Conservation (phyloP, 2,329 filamentous ascomycete genomes). For the Lojkania enalia region DNA sequence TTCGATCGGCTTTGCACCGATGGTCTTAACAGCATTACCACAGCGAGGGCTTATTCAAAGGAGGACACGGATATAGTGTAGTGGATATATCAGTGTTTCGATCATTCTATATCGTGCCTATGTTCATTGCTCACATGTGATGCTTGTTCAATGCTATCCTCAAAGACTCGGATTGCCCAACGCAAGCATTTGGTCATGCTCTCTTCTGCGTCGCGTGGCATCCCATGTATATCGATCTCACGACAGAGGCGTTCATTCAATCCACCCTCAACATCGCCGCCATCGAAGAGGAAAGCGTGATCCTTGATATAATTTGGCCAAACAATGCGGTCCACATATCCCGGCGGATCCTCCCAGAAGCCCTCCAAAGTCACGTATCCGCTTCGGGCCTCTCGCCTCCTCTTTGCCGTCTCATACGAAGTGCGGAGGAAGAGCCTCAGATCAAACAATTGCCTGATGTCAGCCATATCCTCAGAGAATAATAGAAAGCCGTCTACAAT, state of each 20-base stretch:
- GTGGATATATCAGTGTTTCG: no score
- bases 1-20: no score
- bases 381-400: slow-evolving; percentile 67
- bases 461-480: slow-evolving; percentile 62
- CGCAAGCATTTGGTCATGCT: slow-evolving; percentile 37
- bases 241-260: slow-evolving; percentile 50
- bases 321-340: slow-evolving; percentile 90
- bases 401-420: slow-evolving; percentile 62
- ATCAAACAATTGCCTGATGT: slow-evolving; percentile 65
- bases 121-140: no score
- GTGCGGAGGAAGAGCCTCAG: slow-evolving; percentile 78
- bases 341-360: slow-evolving; percentile 93
- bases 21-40: no score
- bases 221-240: slow-evolving; percentile 35
- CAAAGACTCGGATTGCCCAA: slow-evolving; percentile 35
- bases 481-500: slow-evolving; percentile 89
- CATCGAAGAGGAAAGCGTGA: slow-evolving; percentile 78
- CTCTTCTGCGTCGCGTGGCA: slow-evolving; percentile 44
- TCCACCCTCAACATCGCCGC: slow-evolving; percentile 65
- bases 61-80: no score
- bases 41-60: no score
- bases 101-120: no score
- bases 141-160: slow-evolving; percentile 17
- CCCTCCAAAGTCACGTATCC: slow-evolving; percentile 81
- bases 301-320: slow-evolving; percentile 91